Conservation (phyloP, 1,139 yeast genomes). For the Suhomyces guaymorum region DNA sequence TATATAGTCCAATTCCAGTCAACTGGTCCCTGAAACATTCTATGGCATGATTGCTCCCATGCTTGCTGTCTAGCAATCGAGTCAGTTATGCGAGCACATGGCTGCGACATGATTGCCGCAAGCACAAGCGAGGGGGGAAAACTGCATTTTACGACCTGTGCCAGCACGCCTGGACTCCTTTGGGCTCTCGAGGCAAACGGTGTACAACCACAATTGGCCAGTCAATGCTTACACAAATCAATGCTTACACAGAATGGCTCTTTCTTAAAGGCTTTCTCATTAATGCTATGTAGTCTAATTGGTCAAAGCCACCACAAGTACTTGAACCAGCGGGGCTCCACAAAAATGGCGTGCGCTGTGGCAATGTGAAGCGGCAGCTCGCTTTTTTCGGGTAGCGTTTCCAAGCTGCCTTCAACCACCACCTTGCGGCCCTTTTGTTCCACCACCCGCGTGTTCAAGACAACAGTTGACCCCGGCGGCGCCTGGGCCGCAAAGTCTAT, state of each 20-base stretch:
- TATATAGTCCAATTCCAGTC: conserved; percentile 7
- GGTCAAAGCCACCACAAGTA: conserved; percentile 69
- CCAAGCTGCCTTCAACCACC: conserved; percentile 64
- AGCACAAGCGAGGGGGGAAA: background rate
- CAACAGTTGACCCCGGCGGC: conserved; percentile 64
- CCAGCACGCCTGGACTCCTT: background rate
- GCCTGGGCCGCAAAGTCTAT: conserved; percentile 68
- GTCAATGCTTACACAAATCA: too few species aligned
- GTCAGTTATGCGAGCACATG: background rate
- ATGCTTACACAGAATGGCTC: too few species aligned
- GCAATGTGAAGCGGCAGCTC: conserved; percentile 45
- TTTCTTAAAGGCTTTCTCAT: too few species aligned
- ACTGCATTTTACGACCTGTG: background rate
- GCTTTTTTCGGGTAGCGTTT: conserved; percentile 40
- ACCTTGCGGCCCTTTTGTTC: conserved; percentile 80
- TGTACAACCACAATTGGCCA: conserved; percentile 1
- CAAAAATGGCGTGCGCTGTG: conserved; percentile 60
- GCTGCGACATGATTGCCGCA: background rate
- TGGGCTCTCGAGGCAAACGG: background rate
- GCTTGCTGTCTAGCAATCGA: conserved; percentile 1
- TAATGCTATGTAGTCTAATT: too few species aligned
- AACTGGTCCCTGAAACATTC: background rate
- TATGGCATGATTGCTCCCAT: conserved; percentile 2
- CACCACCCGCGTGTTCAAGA: conserved; percentile 66
- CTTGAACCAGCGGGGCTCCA: conserved; percentile 81